Evolutionary conservation across 352 stramenopile genomes (phyloP).

Genomic region (Phytophthora hibernalis): DNA sequence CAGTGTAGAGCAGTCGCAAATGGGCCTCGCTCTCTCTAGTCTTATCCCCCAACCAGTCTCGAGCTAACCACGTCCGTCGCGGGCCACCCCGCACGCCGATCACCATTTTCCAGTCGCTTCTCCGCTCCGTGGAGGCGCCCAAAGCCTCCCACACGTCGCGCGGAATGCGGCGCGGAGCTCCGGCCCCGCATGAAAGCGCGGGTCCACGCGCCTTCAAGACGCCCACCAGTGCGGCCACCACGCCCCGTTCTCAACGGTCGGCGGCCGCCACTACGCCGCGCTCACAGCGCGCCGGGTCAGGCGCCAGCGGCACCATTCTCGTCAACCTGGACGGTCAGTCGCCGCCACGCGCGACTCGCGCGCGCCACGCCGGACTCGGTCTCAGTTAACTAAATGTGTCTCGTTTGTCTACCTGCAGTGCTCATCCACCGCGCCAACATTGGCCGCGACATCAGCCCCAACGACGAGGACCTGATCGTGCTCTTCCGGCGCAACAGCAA

Average conservation of each 20-base stretch:
- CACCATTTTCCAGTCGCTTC: slow-evolving; percentile 34
- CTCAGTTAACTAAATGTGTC: slow-evolving; percentile 1
- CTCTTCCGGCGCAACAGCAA: slow-evolving; percentile 86
- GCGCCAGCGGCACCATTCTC: slow-evolving; percentile 56
- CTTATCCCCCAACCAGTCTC: slow-evolving; percentile 33
- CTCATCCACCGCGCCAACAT: slow-evolving; percentile 77
- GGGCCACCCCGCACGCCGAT: slow-evolving; percentile 5
- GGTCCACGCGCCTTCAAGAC: slow-evolving; percentile 37
- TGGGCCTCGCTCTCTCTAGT: slow-evolving; percentile 17
- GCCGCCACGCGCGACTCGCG: background rate
- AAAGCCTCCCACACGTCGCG: slow-evolving; percentile 26
- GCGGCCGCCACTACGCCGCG: slow-evolving; percentile 24
- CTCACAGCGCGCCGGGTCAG: slow-evolving; percentile 32
- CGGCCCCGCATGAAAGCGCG: slow-evolving; percentile 27
- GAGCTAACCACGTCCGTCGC: slow-evolving; percentile 10
- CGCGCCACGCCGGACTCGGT: background rate
- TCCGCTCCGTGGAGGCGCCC: slow-evolving; percentile 23
- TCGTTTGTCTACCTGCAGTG: slow-evolving; percentile 34
- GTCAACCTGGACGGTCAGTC: slow-evolving; percentile 70
- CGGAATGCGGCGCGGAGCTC: slow-evolving; percentile 44
- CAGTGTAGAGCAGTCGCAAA: slow-evolving; percentile 9
- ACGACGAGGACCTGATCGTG: slow-evolving; percentile 82
- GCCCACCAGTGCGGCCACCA: slow-evolving; percentile 28
- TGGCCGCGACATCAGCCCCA: slow-evolving; percentile 71
- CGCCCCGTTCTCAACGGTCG: slow-evolving; percentile 19